phyloP scores from a whole-genome alignment of 202 grass and related monocot genomes.

The Dendrocalamus latiflorus region DNA sequence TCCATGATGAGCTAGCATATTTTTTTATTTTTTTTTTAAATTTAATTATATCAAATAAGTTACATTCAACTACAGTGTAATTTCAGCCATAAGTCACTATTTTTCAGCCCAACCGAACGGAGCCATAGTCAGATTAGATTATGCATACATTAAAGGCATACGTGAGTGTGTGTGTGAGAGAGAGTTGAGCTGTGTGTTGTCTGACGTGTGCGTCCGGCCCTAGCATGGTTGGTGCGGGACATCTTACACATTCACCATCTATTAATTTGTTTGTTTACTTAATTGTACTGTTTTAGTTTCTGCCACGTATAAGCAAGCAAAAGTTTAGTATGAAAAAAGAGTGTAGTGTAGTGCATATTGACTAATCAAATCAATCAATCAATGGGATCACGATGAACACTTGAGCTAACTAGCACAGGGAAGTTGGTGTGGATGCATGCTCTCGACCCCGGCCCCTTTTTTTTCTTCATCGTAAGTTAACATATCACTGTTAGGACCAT shows the following conservation, averaged over 20 bases:
- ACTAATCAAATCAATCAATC: neutral
- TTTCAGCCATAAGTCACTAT: too few relatives aligned
- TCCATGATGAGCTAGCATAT: too few relatives aligned
- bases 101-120: too few relatives aligned
- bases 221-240: neutral
- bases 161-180: too few relatives aligned
- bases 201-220: too few relatives aligned
- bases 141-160: neutral
- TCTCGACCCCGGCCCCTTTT: neutral
- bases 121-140: neutral
- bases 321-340: too few relatives aligned
- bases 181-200: too few relatives aligned
- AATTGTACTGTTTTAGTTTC: neutral
- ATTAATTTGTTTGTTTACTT: neutral
- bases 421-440: neutral
- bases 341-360: neutral
- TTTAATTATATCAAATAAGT: too few relatives aligned
- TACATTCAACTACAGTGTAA: too few relatives aligned
- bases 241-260: too few relatives aligned
- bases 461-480: slow-evolving; percentile 5
- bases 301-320: neutral
- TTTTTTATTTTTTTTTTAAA: too few relatives aligned
- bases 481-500: slow-evolving; percentile 10
- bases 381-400: neutral
- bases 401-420: neutral